These are phyloP conservation scores for Yamadazyma endophytica DNA, from an alignment of 805 yeast species.

Conservation along the genomic window DNA sequence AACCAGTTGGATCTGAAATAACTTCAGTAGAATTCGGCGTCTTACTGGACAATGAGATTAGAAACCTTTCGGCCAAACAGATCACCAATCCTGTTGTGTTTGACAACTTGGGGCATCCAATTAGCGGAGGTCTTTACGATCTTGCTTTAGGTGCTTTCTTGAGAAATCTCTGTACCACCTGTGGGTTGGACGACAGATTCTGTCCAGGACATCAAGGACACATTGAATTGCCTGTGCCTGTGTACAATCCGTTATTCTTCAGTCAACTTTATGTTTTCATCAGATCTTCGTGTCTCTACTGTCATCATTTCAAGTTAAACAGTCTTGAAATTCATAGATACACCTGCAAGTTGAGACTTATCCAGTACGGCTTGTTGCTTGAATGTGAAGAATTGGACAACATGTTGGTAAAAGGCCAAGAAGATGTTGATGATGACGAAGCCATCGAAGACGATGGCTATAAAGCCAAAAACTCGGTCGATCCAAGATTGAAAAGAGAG, in stretches of 20 bases:
- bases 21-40: conserved; percentile 89
- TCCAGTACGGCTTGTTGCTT: conserved; percentile 84
- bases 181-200: conserved; percentile 89
- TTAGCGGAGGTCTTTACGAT: conserved; percentile 90
- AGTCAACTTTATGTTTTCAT: conserved; percentile 81
- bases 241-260: conserved; percentile 92
- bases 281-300: conserved; percentile 82
- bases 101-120: conserved; percentile 94
- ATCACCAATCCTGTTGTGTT: conserved; percentile 94
- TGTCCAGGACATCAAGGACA: conserved; percentile 99
- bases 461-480: conserved; percentile 23
- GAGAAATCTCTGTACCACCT: conserved; percentile 84
- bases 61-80: conserved; percentile 88
- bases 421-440: conserved; percentile 39
- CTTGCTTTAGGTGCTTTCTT: conserved; percentile 93
- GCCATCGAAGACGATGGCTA: conserved; percentile 44
- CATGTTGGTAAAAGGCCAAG: conserved; percentile 40
- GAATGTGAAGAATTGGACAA: conserved; percentile 75
- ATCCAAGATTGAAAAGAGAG: conserved; percentile 39
- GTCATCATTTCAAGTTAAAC: conserved; percentile 79
- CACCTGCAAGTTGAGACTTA: conserved; percentile 71
- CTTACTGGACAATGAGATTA: conserved; percentile 74
- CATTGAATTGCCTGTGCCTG: conserved; percentile 93
- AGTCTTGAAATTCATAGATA: conserved; percentile 67
- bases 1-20: conserved; percentile 94